Conservation (phyloP, 345 rosid species). For the Ricinus communis region DNA sequence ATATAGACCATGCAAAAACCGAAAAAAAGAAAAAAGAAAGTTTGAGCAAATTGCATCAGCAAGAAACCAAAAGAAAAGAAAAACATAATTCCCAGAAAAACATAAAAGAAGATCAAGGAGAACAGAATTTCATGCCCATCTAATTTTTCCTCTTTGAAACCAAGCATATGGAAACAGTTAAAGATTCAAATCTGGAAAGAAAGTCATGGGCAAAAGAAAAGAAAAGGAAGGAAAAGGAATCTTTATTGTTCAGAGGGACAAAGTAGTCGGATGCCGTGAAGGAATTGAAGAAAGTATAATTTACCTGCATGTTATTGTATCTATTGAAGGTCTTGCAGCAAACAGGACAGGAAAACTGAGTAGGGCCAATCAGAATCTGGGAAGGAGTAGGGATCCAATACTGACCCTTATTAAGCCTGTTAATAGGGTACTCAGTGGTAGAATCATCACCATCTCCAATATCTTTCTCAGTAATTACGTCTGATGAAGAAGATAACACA, state of each 20-base stretch:
- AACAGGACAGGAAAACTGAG: constrained; percentile 97
- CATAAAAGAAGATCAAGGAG: constrained; percentile 1
- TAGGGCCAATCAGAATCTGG: constrained; percentile 97
- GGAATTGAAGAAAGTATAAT: neutral
- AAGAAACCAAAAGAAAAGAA: no score
- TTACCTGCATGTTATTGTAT: constrained; percentile 99
- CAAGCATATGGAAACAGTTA: neutral
- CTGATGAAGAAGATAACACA: constrained; percentile 51
- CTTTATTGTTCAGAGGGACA: neutral
- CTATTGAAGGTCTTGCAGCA: constrained; percentile 94
- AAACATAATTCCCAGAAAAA: neutral
- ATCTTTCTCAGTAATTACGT: constrained; percentile 27
- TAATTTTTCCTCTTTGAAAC: neutral
- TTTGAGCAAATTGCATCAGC: no score
- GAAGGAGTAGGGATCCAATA: constrained; percentile 99
- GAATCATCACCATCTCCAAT: constrained; percentile 45
- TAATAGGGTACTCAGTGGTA: constrained; percentile 44
- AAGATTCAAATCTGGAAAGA: constrained; percentile 17
- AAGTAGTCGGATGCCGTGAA: neutral
- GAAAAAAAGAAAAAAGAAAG: neutral
- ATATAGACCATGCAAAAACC: constrained; percentile 34
- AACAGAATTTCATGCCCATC: constrained; percentile 1
- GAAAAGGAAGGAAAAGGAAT: neutral
- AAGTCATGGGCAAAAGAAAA: neutral
- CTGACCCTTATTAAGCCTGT: constrained; percentile 85